Evolutionary conservation across 2,329 filamentous ascomycete genomes (phyloP).

Genomic region (Talaromyces sp.): DNA sequence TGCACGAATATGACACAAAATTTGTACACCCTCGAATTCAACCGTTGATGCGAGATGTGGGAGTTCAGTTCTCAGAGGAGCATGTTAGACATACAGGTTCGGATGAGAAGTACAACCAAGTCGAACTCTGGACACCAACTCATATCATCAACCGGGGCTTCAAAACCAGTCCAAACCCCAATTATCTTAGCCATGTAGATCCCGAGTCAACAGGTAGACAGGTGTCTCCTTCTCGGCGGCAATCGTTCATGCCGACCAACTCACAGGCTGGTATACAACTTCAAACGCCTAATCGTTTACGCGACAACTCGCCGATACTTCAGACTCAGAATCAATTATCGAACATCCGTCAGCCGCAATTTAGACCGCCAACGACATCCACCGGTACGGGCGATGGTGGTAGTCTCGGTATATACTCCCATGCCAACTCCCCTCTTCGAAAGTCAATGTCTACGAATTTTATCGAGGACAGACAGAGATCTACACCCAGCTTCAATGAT

Average conservation of each 20-base stretch:
- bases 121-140: slow-evolving; percentile 62
- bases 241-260: slow-evolving; percentile 18
- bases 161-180: slow-evolving; percentile 76
- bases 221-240: slow-evolving; percentile 21
- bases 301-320: slow-evolving; percentile 48
- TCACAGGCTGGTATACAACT: slow-evolving; percentile 31
- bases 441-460: slow-evolving; percentile 66
- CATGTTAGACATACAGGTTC: slow-evolving; percentile 37
- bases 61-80: slow-evolving; percentile 66
- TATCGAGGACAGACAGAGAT: slow-evolving; percentile 29
- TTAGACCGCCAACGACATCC: slow-evolving; percentile 38
- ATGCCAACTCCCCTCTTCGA: slow-evolving; percentile 77
- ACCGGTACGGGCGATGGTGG: slow-evolving; percentile 61
- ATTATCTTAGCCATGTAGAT: slow-evolving; percentile 70
- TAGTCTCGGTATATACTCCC: slow-evolving; percentile 73
- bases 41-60: slow-evolving; percentile 72
- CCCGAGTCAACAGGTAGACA: slow-evolving; percentile 54
- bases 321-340: slow-evolving; percentile 37
- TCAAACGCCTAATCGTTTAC: slow-evolving; percentile 44
- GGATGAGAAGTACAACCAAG: slow-evolving; percentile 49
- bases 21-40: slow-evolving; percentile 90
- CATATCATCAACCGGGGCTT: slow-evolving; percentile 71
- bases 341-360: slow-evolving; percentile 53
- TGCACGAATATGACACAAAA: slow-evolving; percentile 94
- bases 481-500: slow-evolving; percentile 40